phyloP scores from a whole-genome alignment of 2,329 filamentous ascomycete species.

The Beauveria australis region DNA sequence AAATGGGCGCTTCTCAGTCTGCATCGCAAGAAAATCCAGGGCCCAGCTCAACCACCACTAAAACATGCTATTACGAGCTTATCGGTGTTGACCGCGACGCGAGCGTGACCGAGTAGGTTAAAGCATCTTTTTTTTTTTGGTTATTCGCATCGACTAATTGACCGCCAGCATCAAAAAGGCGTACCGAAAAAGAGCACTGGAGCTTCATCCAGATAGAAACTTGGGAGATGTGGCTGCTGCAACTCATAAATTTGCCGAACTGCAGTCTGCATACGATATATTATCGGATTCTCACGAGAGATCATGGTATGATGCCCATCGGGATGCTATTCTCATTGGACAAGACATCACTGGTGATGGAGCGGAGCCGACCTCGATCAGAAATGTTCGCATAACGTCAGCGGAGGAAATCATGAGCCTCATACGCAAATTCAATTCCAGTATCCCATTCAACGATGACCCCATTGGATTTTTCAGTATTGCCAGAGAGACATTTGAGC shows the following conservation, averaged over 20 bases:
- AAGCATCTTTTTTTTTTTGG: not conserved
- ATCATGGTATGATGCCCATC: conserved; percentile 95
- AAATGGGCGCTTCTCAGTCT: conserved; percentile 51
- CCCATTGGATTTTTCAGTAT: conserved; percentile 79
- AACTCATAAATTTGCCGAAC: conserved; percentile 79
- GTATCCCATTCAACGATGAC: conserved; percentile 71
- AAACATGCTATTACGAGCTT: conserved; percentile 80
- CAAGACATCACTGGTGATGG: conserved; percentile 39
- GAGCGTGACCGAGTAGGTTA: conserved; percentile 69
- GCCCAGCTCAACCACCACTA: conserved; percentile 34
- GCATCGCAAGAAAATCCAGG: conserved; percentile 27
- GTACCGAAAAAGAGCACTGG: conserved; percentile 82
- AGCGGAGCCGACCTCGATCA: conserved; percentile 48
- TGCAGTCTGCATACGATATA: conserved; percentile 92
- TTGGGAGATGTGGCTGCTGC: conserved; percentile 75
- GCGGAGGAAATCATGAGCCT: conserved; percentile 70
- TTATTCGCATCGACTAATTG: not conserved
- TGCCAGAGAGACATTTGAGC: conserved; percentile 67
- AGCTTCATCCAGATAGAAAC: conserved; percentile 93
- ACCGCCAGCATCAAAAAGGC: conserved; percentile 73
- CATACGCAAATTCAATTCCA: conserved; percentile 72
- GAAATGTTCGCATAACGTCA: conserved; percentile 68
- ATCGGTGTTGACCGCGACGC: conserved; percentile 65
- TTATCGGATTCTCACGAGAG: conserved; percentile 91
- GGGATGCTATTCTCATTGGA: conserved; percentile 70